These are phyloP conservation scores for Malus orientalis DNA, from an alignment of 306 rosid genomes.

Conservation along the genomic window DNA sequence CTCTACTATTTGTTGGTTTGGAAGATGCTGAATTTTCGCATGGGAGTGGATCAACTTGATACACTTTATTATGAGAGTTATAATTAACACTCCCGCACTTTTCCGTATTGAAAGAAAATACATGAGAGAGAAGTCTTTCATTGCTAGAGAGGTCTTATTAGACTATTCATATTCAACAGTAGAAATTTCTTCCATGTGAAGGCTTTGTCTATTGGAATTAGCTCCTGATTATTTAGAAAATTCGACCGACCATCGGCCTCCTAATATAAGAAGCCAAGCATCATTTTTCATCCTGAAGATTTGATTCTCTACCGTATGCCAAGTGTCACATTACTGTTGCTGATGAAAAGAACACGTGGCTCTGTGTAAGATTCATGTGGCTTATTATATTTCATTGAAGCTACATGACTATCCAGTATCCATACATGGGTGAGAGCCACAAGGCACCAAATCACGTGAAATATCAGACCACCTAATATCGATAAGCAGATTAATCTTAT, in stretches of 20 bases:
- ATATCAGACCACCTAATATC: too few species aligned
- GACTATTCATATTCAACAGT: too few species aligned
- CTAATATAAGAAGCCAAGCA: background rate
- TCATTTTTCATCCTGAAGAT: background rate
- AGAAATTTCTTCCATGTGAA: too few species aligned
- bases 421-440: background rate
- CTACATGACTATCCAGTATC: background rate
- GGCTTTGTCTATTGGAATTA: too few species aligned
- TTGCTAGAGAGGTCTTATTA: too few species aligned
- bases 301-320: background rate
- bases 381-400: background rate
- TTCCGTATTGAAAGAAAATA: background rate
- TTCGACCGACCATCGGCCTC: background rate
- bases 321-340: background rate
- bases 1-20: background rate
- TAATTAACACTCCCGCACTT: background rate
- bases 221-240: background rate
- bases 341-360: background rate
- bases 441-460: too few species aligned
- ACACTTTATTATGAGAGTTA: background rate
- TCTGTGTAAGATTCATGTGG: background rate
- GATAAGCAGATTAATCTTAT: too few species aligned
- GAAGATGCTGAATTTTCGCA: too few species aligned
- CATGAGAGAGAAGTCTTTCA: background rate
- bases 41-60: background rate